Percentiles rank a stretch among this genome's conserved stretches.
These are phyloP conservation scores for Ophiosphaerella herpotricha DNA, from an alignment of 2,329 filamentous ascomycete species.

Conservation along the genomic window DNA sequence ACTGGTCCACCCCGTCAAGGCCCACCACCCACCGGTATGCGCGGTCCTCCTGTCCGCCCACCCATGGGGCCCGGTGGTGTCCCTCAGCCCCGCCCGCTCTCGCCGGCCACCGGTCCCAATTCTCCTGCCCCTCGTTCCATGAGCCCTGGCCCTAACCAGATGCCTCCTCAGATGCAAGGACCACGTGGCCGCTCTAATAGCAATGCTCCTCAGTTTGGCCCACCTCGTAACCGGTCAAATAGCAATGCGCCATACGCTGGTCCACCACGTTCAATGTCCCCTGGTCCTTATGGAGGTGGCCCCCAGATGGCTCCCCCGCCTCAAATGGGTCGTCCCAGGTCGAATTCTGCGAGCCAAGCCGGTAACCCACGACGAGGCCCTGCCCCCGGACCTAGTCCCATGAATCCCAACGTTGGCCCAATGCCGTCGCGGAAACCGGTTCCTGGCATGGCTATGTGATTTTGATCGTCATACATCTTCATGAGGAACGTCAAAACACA, in stretches of 20 bases:
- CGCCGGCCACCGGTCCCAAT: constrained; percentile 53
- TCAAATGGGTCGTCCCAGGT: constrained; percentile 40
- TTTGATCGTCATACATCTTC: constrained; percentile 10
- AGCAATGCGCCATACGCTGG: constrained; percentile 46
- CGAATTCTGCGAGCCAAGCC: constrained; percentile 44
- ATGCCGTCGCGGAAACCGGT: constrained; percentile 53
- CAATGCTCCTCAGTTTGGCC: constrained; percentile 40
- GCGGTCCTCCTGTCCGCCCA: constrained; percentile 34
- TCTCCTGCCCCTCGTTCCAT: constrained; percentile 45
- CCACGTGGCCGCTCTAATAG: constrained; percentile 41
- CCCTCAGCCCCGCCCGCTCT: constrained; percentile 46
- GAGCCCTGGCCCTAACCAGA: constrained; percentile 42
- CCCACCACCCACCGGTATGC: constrained; percentile 51
- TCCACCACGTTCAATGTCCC: constrained; percentile 45
- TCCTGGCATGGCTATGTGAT: constrained; percentile 52
- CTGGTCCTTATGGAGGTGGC: constrained; percentile 45
- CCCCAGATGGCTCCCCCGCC: constrained; percentile 38
- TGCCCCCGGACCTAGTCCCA: constrained; percentile 43
- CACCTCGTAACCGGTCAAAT: constrained; percentile 39
- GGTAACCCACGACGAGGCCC: constrained; percentile 31
- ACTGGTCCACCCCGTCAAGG: constrained; percentile 58
- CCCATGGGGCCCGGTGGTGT: constrained; percentile 40
- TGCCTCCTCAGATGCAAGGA: constrained; percentile 30
- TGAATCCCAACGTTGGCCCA: constrained; percentile 38
- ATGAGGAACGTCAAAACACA: constrained; percentile 31